Base-by-base conservation (phyloP, 2,329 filamentous ascomycete genomes). In the Leptographium lundbergii region DNA sequence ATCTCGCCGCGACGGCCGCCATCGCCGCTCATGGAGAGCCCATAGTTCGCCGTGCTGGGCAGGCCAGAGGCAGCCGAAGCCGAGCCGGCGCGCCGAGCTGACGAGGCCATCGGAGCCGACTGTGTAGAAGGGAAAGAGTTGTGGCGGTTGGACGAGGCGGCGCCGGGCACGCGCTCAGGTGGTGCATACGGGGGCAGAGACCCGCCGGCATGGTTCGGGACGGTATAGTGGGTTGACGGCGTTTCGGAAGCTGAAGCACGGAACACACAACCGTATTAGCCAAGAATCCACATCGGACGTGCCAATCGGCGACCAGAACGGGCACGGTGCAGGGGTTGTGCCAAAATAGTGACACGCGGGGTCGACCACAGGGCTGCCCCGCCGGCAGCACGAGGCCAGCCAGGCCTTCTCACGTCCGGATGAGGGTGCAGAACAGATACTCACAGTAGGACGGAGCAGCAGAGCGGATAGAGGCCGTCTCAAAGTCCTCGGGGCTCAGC, bases 391-490 rank as follows among this genome's bases (percentile, higher is more conserved):
- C 42, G 32, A 29, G 52, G 10, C 22, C n/a, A 52, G 56, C n/a
- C n/a, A n/a, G 42, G 13, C 36, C 36, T 39, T 39, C 13, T 17
- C 6, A 6, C 22, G 36, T 13, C 13, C 24, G 32, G 24, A 14
- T 29, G 32, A 34, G 25, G 13, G 9, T 7, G 50, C 3, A 7
- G 27, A n/a, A 2, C 1, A n/a, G 22, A 45, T 32, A 73, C 79
- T 76, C 65, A 84, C 81, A 75, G 69, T 87, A 87, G 11, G 85
- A 87, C 48, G 85, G 85, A n/a, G 84, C 84, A 9, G 79, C 79
- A 22, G 84, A 87, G 64, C 76, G 81, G 62, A 88, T 80, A 11
- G 85, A 88, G 7, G 81, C 78, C 25, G 84, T 86, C 65, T 88
- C 85, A 60, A 85, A 82, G 68, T 87, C 84, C 61, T 82, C 79